Conservation (phyloP, 2,329 filamentous ascomycete genomes). For the Dactylellina parvicollis region DNA sequence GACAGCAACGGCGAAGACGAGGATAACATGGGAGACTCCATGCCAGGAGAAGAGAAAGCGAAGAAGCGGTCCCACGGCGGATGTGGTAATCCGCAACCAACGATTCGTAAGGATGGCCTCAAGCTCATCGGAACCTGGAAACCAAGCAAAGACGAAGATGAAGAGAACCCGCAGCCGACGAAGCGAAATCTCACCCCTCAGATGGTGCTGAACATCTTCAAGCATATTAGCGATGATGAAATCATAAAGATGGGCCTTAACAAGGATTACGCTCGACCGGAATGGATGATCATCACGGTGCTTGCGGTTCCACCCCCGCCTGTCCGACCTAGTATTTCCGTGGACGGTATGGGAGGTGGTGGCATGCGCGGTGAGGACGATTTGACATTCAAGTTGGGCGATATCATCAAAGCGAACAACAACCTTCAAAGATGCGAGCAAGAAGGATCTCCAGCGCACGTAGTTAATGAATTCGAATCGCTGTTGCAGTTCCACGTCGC, state of each 20-base stretch:
- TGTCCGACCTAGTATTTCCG: constrained; percentile 94
- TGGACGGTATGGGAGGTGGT: constrained; percentile 85
- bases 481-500: constrained; percentile 97
- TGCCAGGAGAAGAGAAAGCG: constrained; percentile 56
- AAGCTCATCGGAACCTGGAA: constrained; percentile 82
- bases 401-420: constrained; percentile 96
- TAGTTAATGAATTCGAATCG: constrained; percentile 88
- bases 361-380: constrained; percentile 97
- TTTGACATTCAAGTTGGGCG: constrained; percentile 97
- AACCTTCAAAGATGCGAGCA: constrained; percentile 91
- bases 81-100: constrained; percentile 90
- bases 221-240: constrained; percentile 82
- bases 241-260: constrained; percentile 89
- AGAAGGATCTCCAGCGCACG: constrained; percentile 90
- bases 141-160: constrained; percentile 76
- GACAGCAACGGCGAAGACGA: constrained; percentile 75
- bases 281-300: constrained; percentile 98
- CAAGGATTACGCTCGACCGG: constrained; percentile 91
- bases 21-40: constrained; percentile 61
- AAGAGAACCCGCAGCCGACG: constrained; percentile 74
- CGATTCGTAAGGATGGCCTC: constrained; percentile 85
- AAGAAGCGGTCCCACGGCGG: constrained; percentile 75
- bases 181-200: constrained; percentile 84
- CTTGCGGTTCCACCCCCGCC: constrained; percentile 94
- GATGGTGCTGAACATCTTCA: constrained; percentile 85